A percentile compares a stretch with the other conserved stretches of the same genome.
phyloP scores from a whole-genome alignment of 2,329 filamentous ascomycete genomes.

The Ilyonectria destructans region DNA sequence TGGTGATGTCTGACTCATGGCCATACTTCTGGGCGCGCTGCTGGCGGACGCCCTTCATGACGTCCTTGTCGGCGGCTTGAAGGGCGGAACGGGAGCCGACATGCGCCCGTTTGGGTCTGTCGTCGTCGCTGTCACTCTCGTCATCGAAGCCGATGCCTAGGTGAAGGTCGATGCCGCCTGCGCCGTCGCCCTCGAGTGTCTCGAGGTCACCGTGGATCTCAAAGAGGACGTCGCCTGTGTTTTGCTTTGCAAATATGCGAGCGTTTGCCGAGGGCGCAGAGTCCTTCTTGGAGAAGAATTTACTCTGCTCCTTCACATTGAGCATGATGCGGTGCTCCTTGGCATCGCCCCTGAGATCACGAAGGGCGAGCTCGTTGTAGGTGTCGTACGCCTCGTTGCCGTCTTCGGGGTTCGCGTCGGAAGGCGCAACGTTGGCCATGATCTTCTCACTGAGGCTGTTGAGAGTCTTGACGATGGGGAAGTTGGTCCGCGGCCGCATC shows the following conservation, averaged over 20 bases:
- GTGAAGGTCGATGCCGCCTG: slow-evolving; percentile 73
- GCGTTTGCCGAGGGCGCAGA: slow-evolving; percentile 63
- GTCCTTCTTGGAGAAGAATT: slow-evolving; percentile 80
- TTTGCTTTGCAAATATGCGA: slow-evolving; percentile 77
- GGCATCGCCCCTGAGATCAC: slow-evolving; percentile 83
- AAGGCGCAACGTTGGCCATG: slow-evolving; percentile 87
- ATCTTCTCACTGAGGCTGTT: slow-evolving; percentile 96
- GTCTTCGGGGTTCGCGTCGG: slow-evolving; percentile 78
- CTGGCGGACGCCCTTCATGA: slow-evolving; percentile 76
- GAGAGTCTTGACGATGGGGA: slow-evolving; percentile 90
- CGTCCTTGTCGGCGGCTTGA: slow-evolving; percentile 75
- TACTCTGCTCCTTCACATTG: slow-evolving; percentile 89
- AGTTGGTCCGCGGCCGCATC: slow-evolving; percentile 87
- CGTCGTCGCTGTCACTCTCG: slow-evolving; percentile 78
- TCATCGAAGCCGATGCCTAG: slow-evolving; percentile 79
- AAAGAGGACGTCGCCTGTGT: slow-evolving; percentile 78
- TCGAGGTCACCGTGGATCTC: slow-evolving; percentile 76
- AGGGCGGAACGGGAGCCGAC: slow-evolving; percentile 82
- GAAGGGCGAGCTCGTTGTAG: slow-evolving; percentile 82
- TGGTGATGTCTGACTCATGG: slow-evolving; percentile 63
- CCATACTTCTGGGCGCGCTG: slow-evolving; percentile 74
- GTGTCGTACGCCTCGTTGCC: slow-evolving; percentile 77
- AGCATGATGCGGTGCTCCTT: slow-evolving; percentile 86
- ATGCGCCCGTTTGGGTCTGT: slow-evolving; percentile 67
- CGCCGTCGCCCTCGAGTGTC: slow-evolving; percentile 63